Evolutionary conservation across 176 grass and related monocot genomes (phyloP).

Genomic region (Phoenix roebelenii): DNA sequence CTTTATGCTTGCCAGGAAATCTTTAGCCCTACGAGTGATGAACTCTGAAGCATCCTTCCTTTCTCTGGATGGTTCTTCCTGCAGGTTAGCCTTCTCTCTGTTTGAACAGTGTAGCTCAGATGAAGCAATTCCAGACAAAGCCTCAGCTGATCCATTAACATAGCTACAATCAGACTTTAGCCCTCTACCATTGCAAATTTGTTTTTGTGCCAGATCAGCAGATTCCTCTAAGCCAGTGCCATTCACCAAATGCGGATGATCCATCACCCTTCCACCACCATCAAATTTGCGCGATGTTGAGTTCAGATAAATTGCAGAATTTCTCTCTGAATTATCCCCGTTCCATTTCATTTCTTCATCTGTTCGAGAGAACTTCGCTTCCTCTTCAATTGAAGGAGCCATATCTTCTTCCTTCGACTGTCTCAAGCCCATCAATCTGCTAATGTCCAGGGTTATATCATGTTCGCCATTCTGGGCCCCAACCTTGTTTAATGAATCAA

Average conservation of each 20-base stretch:
- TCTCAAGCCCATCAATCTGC: not conserved
- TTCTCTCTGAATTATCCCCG: too few relatives aligned
- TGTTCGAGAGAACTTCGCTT: not conserved
- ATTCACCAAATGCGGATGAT: not conserved
- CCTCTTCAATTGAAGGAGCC: constrained; percentile 13
- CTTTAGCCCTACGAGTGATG: constrained; percentile 28
- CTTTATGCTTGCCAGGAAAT: constrained; percentile 36
- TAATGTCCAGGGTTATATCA: not conserved
- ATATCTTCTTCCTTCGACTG: constrained; percentile 10
- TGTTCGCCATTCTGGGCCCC: constrained; percentile 7
- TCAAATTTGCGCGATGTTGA: too few relatives aligned
- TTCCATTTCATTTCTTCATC: too few relatives aligned
- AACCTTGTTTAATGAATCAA: constrained; percentile 10
- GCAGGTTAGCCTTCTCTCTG: constrained; percentile 5
- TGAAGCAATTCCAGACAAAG: not conserved
- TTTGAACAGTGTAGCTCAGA: not conserved
- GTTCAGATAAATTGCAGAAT: too few relatives aligned
- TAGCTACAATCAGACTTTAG: constrained; percentile 19
- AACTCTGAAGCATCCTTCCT: constrained; percentile 23
- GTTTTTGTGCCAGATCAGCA: not conserved
- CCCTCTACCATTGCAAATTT: not conserved
- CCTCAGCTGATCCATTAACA: constrained; percentile 3
- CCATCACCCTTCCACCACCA: too few relatives aligned
- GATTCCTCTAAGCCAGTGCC: not conserved
- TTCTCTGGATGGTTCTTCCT: constrained; percentile 7